Evolutionary conservation across 1,284 basidiomycete genomes (phyloP), one percentile per base, ranked within the genome.

Genomic region (Trichosporon sp.): DNA sequence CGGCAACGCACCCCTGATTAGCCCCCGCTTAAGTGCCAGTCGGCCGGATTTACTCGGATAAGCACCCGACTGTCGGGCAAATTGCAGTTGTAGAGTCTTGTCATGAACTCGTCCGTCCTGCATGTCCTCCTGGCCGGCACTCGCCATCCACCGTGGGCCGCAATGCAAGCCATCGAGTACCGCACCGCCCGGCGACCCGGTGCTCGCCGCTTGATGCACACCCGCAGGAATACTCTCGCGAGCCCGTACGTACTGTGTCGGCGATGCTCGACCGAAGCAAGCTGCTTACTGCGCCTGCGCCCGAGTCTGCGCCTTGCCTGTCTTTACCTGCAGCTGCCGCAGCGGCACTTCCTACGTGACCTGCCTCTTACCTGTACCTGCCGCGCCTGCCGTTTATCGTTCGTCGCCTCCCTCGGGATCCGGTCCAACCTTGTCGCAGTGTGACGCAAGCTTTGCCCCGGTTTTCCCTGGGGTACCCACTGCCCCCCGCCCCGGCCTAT

Each of bases 21-120:
- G 59, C 59, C 31, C n/a, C 59, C 59, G 59, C 31, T 21, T 37
- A 63, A 37, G 51, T 63, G 32, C 59, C 31, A 63, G 59, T 35
- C 59, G 59, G 67, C 59, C 67, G 67, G 67, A 68, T 68, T 68
- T 68, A 68, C 67, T 68, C 67, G 67, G 67, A 32, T 21, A 19
- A 43, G 21, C 16, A 12, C 59, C 32, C 26, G 37, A 31, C 59
- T 56, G 66, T 68, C 67, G 67, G 67, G 59, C 40, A 68, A 68
- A 68, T 63, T 35, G 31, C 59, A 35, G 32, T 37, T 2, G 32
- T 7, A 63, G 16, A 16, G 32, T 35, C 32, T 63, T 63, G 14
- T 12, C 4, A 35, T 61, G 26, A 26, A 61, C 56, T 32, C 26
- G 56, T 10, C 56, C 32, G 56, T 21, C 38, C 38, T 14, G 26